Conservation (phyloP, 768 basidiomycete genomes). For the Rossbeevera mucosa region DNA sequence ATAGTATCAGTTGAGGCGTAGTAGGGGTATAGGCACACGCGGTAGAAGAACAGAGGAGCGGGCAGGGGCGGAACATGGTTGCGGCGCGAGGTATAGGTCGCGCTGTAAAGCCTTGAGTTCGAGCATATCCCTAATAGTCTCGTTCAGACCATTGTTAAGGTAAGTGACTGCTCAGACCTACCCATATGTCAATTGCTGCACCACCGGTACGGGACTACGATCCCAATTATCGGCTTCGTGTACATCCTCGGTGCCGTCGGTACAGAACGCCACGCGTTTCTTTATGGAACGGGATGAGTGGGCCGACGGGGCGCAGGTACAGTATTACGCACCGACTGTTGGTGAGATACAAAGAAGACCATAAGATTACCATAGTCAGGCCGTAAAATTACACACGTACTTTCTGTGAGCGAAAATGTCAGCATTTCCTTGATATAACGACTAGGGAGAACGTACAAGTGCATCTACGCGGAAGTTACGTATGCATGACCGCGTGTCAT, state of each 20-base stretch:
- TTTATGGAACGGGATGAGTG: conserved; percentile 2
- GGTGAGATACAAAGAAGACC: not conserved
- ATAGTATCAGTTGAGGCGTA: conserved; percentile 45
- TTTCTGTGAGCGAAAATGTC: conserved; percentile 10
- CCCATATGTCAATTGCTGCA: conserved; percentile 61
- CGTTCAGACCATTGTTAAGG: not conserved
- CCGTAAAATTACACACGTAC: conserved; percentile 6
- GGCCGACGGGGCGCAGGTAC: not conserved
- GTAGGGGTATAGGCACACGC: conserved; percentile 57
- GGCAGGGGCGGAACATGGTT: conserved; percentile 34
- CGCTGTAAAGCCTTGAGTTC: conserved; percentile 69
- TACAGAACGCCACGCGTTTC: conserved; percentile 64
- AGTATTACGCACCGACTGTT: conserved; percentile 11
- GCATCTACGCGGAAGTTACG: conserved; percentile 24
- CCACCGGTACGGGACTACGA: conserved; percentile 64
- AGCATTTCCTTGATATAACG: not conserved
- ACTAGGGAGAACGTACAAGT: conserved; percentile 9
- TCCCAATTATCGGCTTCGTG: conserved; percentile 76
- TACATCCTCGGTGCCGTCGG: conserved; percentile 51
- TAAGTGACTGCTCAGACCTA: conserved; percentile 37
- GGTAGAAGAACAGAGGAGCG: conserved; percentile 41
- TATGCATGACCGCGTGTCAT: conserved; percentile 20
- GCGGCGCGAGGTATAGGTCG: conserved; percentile 55
- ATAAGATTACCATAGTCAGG: not conserved
- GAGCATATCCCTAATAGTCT: conserved; percentile 47